Evolutionary conservation across 331 rosid species (phyloP), one percentile per base, ranked within the genome.

Genomic region (Stylosanthes scabra): DNA sequence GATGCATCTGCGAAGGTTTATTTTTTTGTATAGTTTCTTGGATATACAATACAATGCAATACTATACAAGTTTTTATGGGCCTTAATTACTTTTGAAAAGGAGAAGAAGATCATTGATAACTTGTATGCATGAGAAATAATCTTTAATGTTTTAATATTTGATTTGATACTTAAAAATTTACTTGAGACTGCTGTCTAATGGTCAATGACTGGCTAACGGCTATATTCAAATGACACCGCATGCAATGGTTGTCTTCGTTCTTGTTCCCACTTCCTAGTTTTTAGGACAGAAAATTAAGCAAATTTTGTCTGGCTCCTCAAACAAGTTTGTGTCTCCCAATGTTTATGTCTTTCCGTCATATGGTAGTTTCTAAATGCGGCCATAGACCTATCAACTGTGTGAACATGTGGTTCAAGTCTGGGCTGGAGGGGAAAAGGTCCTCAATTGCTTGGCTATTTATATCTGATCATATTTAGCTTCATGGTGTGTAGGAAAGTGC

Each of bases 1-100:
- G 81, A 80, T 16, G 75, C 86, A 82, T 65, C 77, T 60, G 77
- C 63, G 34, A 91, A 90, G 99, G 99, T 94, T 70, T 70, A 66
- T 52, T 59, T 66, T 64, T 74, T 75, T 80, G 59, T 66, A 29
- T 76, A 56, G 44, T 72, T 55, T 31, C 37, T 31, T 31, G 49
- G 61, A 71, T 71, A 44, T 71, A 65, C 25, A 20, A 20, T 20
- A 20, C 25, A 20, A 20, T 20, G 25, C 65, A 39, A 27, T 57
- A 64, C 47, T 29, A 12, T 9, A 25, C 67, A 14, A 59, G 62
- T 66, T 63, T 63, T 13, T 82, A 11, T 59, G n/a, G 59, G 16
- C 6, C 39, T 56, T 42, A 28, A 45, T 27, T 3, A 14, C 46
- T 31, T 31, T 31, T 5, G 31, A 61, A 60, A 60, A 46, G 73